Evolutionary conservation across 441 rosid genomes (phyloP), one percentile per base, ranked within the genome.

Genomic region (Mallotus japonicus): DNA sequence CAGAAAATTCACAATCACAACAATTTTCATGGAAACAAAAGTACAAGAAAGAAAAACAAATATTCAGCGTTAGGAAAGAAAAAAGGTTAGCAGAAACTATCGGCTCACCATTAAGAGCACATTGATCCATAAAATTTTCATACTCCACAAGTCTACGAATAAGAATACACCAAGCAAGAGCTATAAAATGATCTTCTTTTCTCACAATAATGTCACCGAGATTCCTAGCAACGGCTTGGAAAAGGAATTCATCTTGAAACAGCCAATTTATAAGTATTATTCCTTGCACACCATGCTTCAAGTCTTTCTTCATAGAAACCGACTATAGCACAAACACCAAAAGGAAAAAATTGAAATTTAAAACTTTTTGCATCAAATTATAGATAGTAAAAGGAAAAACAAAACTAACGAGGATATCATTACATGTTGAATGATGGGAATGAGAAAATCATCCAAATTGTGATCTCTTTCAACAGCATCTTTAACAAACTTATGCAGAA

Each of bases 121-220:
- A 71, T 49, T 83, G 90, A 71, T 86, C 89, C 69, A 68, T 75
- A 14, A 57, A 66, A 73, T 59, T 83, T 73, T 88, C 97, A 17
- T 75, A 82, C 74, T 89, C 94, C 72, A 87, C 70, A 69, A 92
- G 85, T 51, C 75, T 55, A 0, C 97, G 90, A n/a, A 90, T 84
- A 75, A 94, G 88, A 20, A 79, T 78, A 81, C 97, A 92, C 99
- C 99, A 92, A n/a, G 97, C 99, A 77, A 92, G 86, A 61, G 86
- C 84, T 19, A 92, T 58, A 73, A 83, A 88, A 22, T 80, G 91
- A 54, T 94, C 99, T 73, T 87, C 91, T 69, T 87, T 90, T 80
- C 87, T 85, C 22, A 8, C 55, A 71, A 92, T 81, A 65, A 90
- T 75, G 40, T 69, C 73, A 0, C 82, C 81, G 20, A 90, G 90